These are phyloP conservation scores for Penicillium thymicola DNA, from an alignment of 2,329 filamentous ascomycete genomes.

Conservation along the genomic window DNA sequence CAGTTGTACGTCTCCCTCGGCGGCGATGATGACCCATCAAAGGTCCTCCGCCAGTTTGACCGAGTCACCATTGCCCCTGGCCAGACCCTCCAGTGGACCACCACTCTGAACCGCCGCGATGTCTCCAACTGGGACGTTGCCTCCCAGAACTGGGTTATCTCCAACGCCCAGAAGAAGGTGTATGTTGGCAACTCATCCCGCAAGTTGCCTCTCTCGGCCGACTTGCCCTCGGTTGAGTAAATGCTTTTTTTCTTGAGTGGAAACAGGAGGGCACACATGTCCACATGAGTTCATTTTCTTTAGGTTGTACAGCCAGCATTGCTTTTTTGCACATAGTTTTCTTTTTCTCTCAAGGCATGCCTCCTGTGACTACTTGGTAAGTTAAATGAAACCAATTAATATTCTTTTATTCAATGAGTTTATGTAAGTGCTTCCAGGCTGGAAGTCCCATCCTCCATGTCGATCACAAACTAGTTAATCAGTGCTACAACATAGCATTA, in stretches of 20 bases:
- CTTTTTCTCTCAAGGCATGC: not conserved
- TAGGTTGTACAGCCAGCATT: constrained; percentile 1
- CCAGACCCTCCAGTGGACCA: constrained; percentile 62
- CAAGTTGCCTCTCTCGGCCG: constrained; percentile 50
- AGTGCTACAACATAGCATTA: no score
- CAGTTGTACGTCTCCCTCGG: constrained; percentile 74
- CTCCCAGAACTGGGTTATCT: constrained; percentile 78
- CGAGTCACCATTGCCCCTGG: constrained; percentile 69
- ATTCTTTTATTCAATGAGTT: not conserved
- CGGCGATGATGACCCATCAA: constrained; percentile 65
- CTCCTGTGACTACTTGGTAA: not conserved
- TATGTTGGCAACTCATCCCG: constrained; percentile 60
- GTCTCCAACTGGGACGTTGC: constrained; percentile 80
- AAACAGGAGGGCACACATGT: not conserved
- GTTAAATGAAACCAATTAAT: not conserved
- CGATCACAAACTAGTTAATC: no score
- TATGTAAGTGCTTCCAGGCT: not conserved
- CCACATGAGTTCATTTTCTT: not conserved
- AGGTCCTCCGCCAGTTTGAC: constrained; percentile 75
- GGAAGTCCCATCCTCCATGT: no score
- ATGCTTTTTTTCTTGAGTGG: not conserved
- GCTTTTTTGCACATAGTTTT: constrained; percentile 5
- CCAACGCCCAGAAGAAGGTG: constrained; percentile 55
- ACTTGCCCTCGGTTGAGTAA: constrained; percentile 32
- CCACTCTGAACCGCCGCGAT: constrained; percentile 72